Conservation (phyloP, 305 asterid species). For the Rubia peregrina region DNA sequence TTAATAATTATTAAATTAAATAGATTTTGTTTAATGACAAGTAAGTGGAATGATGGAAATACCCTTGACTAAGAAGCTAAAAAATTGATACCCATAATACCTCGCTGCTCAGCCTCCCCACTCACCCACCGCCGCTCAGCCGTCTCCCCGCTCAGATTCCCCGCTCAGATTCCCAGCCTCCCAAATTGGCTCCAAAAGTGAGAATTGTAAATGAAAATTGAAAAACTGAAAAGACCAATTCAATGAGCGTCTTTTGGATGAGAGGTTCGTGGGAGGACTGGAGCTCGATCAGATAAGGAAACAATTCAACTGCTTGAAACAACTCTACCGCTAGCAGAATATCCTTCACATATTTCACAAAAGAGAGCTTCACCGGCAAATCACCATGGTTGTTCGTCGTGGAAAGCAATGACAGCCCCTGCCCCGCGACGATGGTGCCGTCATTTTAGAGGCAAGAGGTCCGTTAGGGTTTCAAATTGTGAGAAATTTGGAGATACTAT, state of each 20-base stretch:
- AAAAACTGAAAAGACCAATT: constrained; percentile 6
- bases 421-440: constrained; percentile 56
- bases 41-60: too few species aligned
- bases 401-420: constrained; percentile 74
- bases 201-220: neutral
- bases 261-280: constrained; percentile 81
- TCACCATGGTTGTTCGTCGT: constrained; percentile 91
- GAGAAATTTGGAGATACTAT: neutral
- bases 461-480: constrained; percentile 44
- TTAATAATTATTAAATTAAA: too few species aligned
- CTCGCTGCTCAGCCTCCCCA: too few species aligned
- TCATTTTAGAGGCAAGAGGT: constrained; percentile 32
- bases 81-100: too few species aligned
- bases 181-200: too few species aligned
- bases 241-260: constrained; percentile 62
- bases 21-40: too few species aligned
- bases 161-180: too few species aligned
- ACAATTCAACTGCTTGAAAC: constrained; percentile 59
- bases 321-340: constrained; percentile 56
- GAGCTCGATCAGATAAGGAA: constrained; percentile 72
- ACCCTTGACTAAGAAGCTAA: too few species aligned
- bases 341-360: constrained; percentile 77
- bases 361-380: constrained; percentile 75
- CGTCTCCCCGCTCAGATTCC: too few species aligned
- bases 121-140: too few species aligned